These are phyloP conservation scores for Kluyveromyces siamensis DNA, from an alignment of 805 yeast species.

Conservation along the genomic window DNA sequence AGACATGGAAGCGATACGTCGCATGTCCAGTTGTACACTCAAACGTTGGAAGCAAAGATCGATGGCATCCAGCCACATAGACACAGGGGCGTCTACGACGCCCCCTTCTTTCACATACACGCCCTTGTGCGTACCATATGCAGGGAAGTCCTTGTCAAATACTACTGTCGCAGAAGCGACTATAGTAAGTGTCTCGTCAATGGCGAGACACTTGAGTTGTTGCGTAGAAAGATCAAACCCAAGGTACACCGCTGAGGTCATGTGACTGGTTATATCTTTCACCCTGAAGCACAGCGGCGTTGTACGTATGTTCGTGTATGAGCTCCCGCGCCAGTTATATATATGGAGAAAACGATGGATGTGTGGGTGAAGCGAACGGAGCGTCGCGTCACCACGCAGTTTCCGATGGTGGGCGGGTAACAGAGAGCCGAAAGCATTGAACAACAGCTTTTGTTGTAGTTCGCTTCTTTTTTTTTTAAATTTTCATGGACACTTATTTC, in stretches of 20 bases:
- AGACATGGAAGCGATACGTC: conserved; percentile 52
- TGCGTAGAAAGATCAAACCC: conserved; percentile 90
- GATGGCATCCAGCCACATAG: conserved; percentile 84
- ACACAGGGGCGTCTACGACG: conserved; percentile 69
- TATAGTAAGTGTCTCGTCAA: conserved; percentile 44
- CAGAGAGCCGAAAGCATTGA: no score
- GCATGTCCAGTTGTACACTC: conserved; percentile 53
- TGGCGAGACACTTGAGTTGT: conserved; percentile 69
- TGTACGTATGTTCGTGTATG: no score
- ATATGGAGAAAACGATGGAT: no score
- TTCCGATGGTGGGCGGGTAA: no score
- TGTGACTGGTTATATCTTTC: background rate
- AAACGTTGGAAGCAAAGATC: conserved; percentile 46
- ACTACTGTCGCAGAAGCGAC: conserved; percentile 54
- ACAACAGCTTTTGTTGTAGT: no score
- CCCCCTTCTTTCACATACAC: conserved; percentile 43
- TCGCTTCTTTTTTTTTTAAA: no score
- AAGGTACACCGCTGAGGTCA: conserved; percentile 27
- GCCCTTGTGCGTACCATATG: conserved; percentile 64
- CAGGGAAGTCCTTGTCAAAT: conserved; percentile 56
- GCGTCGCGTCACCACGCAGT: no score
- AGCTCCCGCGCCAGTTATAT: no score
- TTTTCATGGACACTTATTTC: no score
- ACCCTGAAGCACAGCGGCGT: no score
- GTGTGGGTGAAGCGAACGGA: no score